A percentile compares a stretch with the other conserved stretches of the same genome.
phyloP scores from a whole-genome alignment of 805 yeast genomes.

The Saturnispora besseyi region DNA sequence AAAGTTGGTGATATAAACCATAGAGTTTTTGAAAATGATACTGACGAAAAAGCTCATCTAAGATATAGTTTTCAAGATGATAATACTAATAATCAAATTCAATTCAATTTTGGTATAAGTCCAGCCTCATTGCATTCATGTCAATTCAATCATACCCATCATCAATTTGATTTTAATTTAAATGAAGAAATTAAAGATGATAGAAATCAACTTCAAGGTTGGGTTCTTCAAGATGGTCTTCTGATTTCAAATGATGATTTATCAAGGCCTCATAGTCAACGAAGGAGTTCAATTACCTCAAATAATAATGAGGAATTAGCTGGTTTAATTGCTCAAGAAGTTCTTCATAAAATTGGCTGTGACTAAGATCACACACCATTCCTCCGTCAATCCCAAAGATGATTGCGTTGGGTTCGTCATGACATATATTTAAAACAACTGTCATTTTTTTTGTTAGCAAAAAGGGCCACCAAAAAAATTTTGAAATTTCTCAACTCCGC shows the following conservation, averaged over 20 bases:
- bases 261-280: background rate
- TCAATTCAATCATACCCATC: background rate
- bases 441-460: background rate
- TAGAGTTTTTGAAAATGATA: background rate
- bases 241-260: background rate
- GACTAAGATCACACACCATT: background rate
- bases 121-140: background rate
- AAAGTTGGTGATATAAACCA: background rate
- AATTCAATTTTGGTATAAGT: background rate
- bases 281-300: background rate
- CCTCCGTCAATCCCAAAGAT: background rate
- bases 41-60: background rate
- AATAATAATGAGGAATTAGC: conserved; percentile 11
- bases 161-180: background rate
- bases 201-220: background rate
- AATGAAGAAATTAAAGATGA: background rate
- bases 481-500: conserved; percentile 1
- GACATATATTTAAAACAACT: background rate
- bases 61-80: background rate
- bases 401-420: background rate
- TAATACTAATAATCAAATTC: background rate
- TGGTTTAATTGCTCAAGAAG: conserved; percentile 19
- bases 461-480: background rate
- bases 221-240: conserved; percentile 10
- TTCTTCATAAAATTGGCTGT: conserved; percentile 14